These are phyloP conservation scores for Penicillium italicum DNA, from an alignment of 2,329 filamentous ascomycete species.

Conservation along the genomic window DNA sequence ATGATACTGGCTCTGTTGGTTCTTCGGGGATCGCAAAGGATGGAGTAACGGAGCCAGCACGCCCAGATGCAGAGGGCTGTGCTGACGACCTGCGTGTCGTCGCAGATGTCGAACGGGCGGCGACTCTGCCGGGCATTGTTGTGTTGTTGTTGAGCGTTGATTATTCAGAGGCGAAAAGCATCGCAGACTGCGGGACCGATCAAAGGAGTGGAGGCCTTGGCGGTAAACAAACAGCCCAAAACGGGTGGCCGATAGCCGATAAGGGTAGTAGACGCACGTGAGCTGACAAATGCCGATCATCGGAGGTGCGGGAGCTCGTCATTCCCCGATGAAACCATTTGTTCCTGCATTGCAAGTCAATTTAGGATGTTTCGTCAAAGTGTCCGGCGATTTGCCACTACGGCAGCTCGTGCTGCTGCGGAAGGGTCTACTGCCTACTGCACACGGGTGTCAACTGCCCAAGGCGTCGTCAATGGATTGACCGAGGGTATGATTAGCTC, in stretches of 20 bases:
- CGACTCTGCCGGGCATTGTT: slow-evolving; percentile 41
- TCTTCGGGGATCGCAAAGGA: slow-evolving; percentile 62
- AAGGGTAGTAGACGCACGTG: slow-evolving; percentile 16
- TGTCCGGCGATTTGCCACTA: slow-evolving; percentile 64
- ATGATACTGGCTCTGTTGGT: slow-evolving; percentile 35
- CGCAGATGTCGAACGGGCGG: slow-evolving; percentile 37
- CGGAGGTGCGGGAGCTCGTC: slow-evolving; percentile 15
- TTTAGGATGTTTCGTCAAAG: slow-evolving; percentile 65
- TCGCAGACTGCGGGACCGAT: slow-evolving; percentile 17
- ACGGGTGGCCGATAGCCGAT: slow-evolving; percentile 25
- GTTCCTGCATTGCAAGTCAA: slow-evolving; percentile 11
- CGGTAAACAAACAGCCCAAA: slow-evolving; percentile 43
- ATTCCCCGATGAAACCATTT: slow-evolving; percentile 4
- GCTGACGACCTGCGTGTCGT: slow-evolving; percentile 40
- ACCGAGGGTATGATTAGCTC: slow-evolving; percentile 64
- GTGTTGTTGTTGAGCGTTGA: slow-evolving; percentile 16
- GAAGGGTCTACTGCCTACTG: slow-evolving; percentile 57
- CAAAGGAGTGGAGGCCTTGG: slow-evolving; percentile 20
- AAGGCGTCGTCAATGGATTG: slow-evolving; percentile 73
- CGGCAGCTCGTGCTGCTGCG: slow-evolving; percentile 52
- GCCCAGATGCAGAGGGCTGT: slow-evolving; percentile 81
- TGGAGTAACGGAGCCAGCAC: slow-evolving; percentile 55
- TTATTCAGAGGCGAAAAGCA: slow-evolving; percentile 20
- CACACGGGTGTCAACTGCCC: slow-evolving; percentile 71
- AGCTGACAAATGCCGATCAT: slow-evolving; percentile 26